Conservation (phyloP, 2,329 filamentous ascomycete species). For the Didymella pinodella region DNA sequence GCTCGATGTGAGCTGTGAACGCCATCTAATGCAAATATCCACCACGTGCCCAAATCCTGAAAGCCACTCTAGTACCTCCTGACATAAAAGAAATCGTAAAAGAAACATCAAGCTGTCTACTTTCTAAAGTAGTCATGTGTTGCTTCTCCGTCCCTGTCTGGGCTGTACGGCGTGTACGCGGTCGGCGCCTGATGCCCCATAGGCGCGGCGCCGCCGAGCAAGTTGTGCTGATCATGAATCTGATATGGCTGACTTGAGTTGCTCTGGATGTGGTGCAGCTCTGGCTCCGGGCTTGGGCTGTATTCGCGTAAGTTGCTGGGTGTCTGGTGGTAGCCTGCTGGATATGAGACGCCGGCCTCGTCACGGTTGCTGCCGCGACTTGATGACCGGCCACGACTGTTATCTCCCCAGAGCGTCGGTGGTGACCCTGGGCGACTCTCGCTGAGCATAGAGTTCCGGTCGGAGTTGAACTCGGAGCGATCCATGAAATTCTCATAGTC, state of each 20-base stretch:
- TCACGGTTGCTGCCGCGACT: conserved; percentile 41
- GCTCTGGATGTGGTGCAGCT: conserved; percentile 32
- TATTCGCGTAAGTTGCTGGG: conserved; percentile 53
- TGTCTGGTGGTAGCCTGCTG: conserved; percentile 58
- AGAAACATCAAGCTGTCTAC: background rate
- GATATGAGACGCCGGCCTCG: conserved; percentile 54
- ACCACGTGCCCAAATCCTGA: background rate
- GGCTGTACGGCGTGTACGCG: conserved; percentile 42
- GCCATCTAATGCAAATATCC: background rate
- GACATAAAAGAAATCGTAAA: conserved; percentile 1
- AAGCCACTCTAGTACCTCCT: background rate
- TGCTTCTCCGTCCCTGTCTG: conserved; percentile 32
- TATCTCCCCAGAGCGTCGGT: conserved; percentile 33
- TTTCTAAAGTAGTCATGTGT: conserved; percentile 35
- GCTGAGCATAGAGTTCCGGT: conserved; percentile 71
- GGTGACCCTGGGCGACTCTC: conserved; percentile 68
- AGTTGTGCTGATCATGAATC: conserved; percentile 32
- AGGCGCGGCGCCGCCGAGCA: conserved; percentile 45
- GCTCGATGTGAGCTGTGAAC: background rate
- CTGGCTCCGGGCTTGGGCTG: conserved; percentile 40
- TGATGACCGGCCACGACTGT: conserved; percentile 33
- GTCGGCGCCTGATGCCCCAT: conserved; percentile 39
- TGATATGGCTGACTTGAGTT: conserved; percentile 37
- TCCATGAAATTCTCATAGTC: conserved; percentile 95
- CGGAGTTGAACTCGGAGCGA: conserved; percentile 83